phyloP scores from a whole-genome alignment of 805 yeast species.

The Candida sonorensis region DNA sequence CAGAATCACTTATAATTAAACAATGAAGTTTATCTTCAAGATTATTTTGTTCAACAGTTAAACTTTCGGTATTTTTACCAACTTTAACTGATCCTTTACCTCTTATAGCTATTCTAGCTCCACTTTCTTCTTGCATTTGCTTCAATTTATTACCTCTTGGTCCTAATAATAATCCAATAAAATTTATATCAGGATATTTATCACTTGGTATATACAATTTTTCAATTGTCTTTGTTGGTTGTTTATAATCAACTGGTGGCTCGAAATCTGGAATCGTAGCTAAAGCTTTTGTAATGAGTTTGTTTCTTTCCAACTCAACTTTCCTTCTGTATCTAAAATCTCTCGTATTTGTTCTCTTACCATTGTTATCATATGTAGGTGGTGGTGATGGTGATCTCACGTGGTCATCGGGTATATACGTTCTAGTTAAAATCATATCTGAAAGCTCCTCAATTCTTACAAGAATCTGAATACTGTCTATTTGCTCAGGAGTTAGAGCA shows the following conservation, averaged over 20 bases:
- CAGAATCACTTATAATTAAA: slow-evolving; percentile 74
- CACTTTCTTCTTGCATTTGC: slow-evolving; percentile 73
- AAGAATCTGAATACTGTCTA: slow-evolving; percentile 62
- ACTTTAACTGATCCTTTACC: slow-evolving; percentile 96
- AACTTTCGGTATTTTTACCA: slow-evolving; percentile 55
- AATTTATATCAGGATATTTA: slow-evolving; percentile 87
- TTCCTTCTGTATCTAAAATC: slow-evolving; percentile 56
- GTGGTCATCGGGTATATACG: slow-evolving; percentile 43
- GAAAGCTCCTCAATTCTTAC: slow-evolving; percentile 79
- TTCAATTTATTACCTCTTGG: slow-evolving; percentile 92
- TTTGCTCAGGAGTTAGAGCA: slow-evolving; percentile 65
- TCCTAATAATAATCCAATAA: slow-evolving; percentile 84
- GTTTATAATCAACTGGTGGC: slow-evolving; percentile 73
- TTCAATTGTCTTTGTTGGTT: slow-evolving; percentile 61
- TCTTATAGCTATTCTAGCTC: slow-evolving; percentile 84
- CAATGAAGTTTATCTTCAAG: slow-evolving; percentile 86
- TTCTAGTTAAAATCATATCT: slow-evolving; percentile 44
- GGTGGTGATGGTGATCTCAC: slow-evolving; percentile 80
- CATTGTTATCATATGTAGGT: slow-evolving; percentile 78
- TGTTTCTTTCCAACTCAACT: slow-evolving; percentile 74
- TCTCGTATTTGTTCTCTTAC: slow-evolving; percentile 81
- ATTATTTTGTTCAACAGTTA: slow-evolving; percentile 43
- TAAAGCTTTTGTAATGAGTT: slow-evolving; percentile 68
- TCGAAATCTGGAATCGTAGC: slow-evolving; percentile 65
- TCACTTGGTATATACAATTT: slow-evolving; percentile 80